Base-by-base conservation (phyloP, 495 filamentous ascomycete species). In the Viridothelium virens region DNA sequence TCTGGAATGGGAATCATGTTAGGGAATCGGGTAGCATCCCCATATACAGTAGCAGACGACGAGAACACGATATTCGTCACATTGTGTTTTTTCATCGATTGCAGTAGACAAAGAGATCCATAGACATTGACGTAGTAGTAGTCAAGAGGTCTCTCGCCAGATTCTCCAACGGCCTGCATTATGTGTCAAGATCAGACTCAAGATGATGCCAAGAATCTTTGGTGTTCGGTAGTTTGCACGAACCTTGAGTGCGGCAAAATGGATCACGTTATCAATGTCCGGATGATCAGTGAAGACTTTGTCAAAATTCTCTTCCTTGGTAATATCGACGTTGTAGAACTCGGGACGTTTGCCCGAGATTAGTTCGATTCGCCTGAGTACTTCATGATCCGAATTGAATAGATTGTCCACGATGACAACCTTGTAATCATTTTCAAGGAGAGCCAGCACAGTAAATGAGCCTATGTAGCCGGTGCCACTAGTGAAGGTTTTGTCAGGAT, bases 1-100 rank as follows among this genome's bases (percentile, higher is more conserved):
- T 98, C 94, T 41, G 95, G 94, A 74, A 98, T 98, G 70, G 94
- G 94, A 71, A 98, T 97, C 95, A 98, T 97, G 81, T 95, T 88
- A 70, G 88, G 86, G 78, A 96, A 89, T 76, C 91, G 91, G 61
- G 95, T 98, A 62, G 95, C 94, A 79, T 98, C 94, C 67, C 94
- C 94, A 75, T 98, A 98, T 75, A 98, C 94, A 70, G 94, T 96
- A 38, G 92, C 92, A 7, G 92, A 96, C 56, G 85, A 96, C 63
- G 92, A 96, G 81, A 98, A 98, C 76, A 98, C 94, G 70, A 98
- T 95, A 81, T 96, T 97, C 80, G 84, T 83, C 67, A 97, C 92
- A 81, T 92, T 87, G 80, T 96, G 84, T 74, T 84, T 85, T 71
- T 85, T 83, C 94, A 97, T 97, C 69, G 87, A 87, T 62, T 87